Percentiles rank a stretch among this genome's conserved stretches.
Evolutionary conservation across 768 basidiomycete species (phyloP).

Genomic region (Boletus rubescentipes): DNA sequence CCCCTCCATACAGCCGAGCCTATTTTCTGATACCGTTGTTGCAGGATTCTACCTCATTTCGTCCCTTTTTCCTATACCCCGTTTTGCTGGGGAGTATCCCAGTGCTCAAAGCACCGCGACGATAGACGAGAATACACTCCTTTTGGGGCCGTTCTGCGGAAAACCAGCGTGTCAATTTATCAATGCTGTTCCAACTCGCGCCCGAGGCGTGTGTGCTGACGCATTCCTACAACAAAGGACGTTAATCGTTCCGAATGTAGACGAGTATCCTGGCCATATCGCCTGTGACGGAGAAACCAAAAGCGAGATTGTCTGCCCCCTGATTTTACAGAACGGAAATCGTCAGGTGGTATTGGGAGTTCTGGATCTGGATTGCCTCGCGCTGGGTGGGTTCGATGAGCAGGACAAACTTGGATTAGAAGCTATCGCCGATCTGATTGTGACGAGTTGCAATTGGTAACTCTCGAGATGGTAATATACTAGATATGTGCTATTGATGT

Average conservation of each 20-base stretch:
- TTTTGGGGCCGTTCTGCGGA: conserved; percentile 86
- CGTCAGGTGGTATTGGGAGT: conserved; percentile 50
- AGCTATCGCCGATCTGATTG: conserved; percentile 64
- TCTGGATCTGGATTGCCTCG: conserved; percentile 85
- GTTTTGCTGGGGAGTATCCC: conserved; percentile 15
- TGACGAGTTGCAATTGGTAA: conserved; percentile 67
- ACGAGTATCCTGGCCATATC: conserved; percentile 87
- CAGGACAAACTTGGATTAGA: conserved; percentile 79
- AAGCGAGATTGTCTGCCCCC: conserved; percentile 87
- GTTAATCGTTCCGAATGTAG: conserved; percentile 74
- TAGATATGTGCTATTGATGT: not conserved
- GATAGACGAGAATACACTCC: conserved; percentile 32
- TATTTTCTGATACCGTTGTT: conserved; percentile 21
- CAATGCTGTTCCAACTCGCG: conserved; percentile 48
- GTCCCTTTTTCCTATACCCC: conserved; percentile 56
- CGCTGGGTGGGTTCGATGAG: conserved; percentile 64
- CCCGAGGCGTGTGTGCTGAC: conserved; percentile 84
- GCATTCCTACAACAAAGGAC: conserved; percentile 59
- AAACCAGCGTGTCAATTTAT: conserved; percentile 92
- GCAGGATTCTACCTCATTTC: conserved; percentile 85
- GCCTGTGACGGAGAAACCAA: conserved; percentile 90
- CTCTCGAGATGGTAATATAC: conserved; percentile 13
- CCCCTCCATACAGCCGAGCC: not conserved
- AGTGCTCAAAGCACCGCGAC: conserved; percentile 12
- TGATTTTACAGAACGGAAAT: conserved; percentile 42